Conservation (phyloP, 108 stramenopile species). For the Skeletonema potamos region DNA sequence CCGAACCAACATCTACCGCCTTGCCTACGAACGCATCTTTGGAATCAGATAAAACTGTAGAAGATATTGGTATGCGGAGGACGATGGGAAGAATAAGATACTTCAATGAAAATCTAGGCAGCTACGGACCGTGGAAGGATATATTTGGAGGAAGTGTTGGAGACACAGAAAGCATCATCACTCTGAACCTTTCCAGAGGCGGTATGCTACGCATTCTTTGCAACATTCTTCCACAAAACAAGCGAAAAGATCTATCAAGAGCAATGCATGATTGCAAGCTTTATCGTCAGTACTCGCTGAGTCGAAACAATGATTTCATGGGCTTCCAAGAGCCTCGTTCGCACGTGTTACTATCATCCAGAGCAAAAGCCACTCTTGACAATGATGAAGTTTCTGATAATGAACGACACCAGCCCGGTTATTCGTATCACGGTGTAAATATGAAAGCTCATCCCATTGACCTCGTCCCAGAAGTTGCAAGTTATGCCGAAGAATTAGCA, state of each 20-base stretch:
- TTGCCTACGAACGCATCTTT: background rate
- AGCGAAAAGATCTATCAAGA: slow-evolving; percentile 6
- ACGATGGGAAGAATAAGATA: background rate
- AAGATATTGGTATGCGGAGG: background rate
- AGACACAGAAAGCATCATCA: background rate
- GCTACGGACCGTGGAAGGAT: background rate
- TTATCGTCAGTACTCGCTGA: slow-evolving; percentile 28
- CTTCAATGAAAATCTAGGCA: background rate
- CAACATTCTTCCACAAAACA: slow-evolving; percentile 12
- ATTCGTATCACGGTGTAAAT: slow-evolving; percentile 26
- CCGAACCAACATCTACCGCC: too few relatives aligned
- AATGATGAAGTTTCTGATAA: background rate
- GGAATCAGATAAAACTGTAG: background rate
- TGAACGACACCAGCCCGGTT: slow-evolving; percentile 7
- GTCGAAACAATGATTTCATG: background rate
- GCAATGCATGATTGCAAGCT: slow-evolving; percentile 35
- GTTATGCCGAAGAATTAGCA: slow-evolving; percentile 13
- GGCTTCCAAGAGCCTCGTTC: slow-evolving; percentile 34
- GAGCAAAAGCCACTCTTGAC: background rate
- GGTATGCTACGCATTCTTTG: slow-evolving; percentile 17
- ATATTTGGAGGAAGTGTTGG: background rate
- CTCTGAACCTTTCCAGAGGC: slow-evolving; percentile 18
- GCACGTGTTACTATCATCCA: slow-evolving; percentile 41
- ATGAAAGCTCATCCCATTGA: slow-evolving; percentile 32
- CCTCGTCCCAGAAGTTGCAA: slow-evolving; percentile 18